phyloP scores from a whole-genome alignment of 352 stramenopile genomes.

The Globisporangium paroecandrum region DNA sequence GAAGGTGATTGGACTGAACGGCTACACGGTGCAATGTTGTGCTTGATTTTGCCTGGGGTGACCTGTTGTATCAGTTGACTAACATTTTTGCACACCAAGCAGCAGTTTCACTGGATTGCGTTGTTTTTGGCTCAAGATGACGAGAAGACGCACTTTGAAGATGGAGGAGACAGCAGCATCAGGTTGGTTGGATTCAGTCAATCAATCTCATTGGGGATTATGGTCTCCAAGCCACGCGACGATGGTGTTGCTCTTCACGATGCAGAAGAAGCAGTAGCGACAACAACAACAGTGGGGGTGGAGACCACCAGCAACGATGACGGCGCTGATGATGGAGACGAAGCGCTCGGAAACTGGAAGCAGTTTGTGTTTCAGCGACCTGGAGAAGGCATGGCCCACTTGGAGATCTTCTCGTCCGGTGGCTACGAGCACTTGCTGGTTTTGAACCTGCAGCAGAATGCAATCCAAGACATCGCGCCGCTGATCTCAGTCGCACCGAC shows the following conservation, averaged over 20 bases:
- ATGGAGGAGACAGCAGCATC: background rate
- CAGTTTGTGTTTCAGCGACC: constrained; percentile 54
- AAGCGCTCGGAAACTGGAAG: constrained; percentile 35
- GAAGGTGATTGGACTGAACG: background rate
- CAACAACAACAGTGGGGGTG: background rate
- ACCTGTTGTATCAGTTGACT: background rate
- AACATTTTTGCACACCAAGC: background rate
- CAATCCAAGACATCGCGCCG: constrained; percentile 49
- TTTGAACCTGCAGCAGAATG: constrained; percentile 62
- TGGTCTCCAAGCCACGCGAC: background rate
- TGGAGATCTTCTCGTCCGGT: constrained; percentile 30
- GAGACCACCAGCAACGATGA: background rate
- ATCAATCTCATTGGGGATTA: background rate
- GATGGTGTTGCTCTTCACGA: background rate
- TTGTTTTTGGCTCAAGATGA: constrained; percentile 6
- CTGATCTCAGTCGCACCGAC: constrained; percentile 37
- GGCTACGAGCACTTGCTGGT: constrained; percentile 55
- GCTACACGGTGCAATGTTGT: background rate
- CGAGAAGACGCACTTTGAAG: constrained; percentile 8
- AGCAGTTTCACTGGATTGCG: background rate
- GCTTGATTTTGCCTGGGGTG: background rate
- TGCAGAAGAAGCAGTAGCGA: background rate
- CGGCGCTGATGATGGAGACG: constrained; percentile 6
- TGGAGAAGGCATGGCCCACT: constrained; percentile 28
- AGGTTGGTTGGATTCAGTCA: background rate